Base-by-base conservation (phyloP, 1,284 basidiomycete species). In the Abortiporus biennis region DNA sequence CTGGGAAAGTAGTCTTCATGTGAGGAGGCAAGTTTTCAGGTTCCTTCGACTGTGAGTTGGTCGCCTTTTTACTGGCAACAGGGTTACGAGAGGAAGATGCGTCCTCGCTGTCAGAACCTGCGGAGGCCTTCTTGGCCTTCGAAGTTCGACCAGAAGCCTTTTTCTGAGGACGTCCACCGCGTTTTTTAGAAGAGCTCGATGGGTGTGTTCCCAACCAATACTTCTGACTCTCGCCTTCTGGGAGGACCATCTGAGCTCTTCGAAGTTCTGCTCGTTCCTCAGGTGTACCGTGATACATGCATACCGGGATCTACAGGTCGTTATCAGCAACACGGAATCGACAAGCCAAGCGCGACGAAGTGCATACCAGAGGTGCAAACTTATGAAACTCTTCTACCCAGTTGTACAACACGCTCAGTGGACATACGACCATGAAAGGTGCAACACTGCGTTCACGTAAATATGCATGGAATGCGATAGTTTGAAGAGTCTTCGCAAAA, bases 351-450 rank as follows among this genome's bases (percentile, higher is more conserved):
- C 16, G 16, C 6, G 22, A 24, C 3, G n/a, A 42, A 41, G 47
- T 56, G 56, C 77, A 54, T 47, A 87, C 83, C 27, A 68, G 59
- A 6, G 88, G 91, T 4, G 87, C 81, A 59, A 94, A 96, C 51
- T 85, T 85, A 33, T 69, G 66, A 58, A 93, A 97, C 60, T 98
- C 94, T 40, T 82, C 78, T 0, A 78, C 66, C 94, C 94, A 98
- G 55, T 97, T 97, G 55, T 92, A 82, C 27, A 96, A 67, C 4
- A 96, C 93, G 35, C 90, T 93, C 1, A 96, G 74, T 0, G 94
- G 93, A 50, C 91, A 94, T 11, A 95, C 92, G 46, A 98, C 67
- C 33, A 98, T 76, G 59, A 94, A 93, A 0, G 92, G 92, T 3
- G 76, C 80, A 32, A 84, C 78, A 0, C 78, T 75, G 41, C 84